Evolutionary conservation across 768 basidiomycete genomes (phyloP).

Genomic region (Hypholoma fasciculare): DNA sequence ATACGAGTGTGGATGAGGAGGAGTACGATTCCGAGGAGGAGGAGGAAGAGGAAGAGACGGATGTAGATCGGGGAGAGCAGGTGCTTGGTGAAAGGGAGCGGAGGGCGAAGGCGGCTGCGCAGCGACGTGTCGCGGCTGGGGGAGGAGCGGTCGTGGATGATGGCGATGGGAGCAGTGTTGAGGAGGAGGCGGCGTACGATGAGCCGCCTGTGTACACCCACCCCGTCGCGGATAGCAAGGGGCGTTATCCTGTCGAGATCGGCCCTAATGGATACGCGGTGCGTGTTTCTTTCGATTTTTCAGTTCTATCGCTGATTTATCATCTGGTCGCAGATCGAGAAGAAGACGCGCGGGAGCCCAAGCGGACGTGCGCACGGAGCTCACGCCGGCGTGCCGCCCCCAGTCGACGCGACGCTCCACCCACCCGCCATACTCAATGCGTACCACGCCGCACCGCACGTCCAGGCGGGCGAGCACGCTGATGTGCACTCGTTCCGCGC

Average conservation of each 20-base stretch:
- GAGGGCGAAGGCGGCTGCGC: background rate
- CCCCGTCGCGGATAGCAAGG: slow-evolving; percentile 35
- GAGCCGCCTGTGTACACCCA: slow-evolving; percentile 66
- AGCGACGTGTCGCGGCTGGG: slow-evolving; percentile 25
- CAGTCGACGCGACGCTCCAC: too few relatives aligned
- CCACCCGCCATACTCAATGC: too few relatives aligned
- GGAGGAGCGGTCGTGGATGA: slow-evolving; percentile 34
- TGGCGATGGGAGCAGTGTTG: slow-evolving; percentile 30
- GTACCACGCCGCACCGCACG: too few relatives aligned
- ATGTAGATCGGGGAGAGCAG: slow-evolving; percentile 13
- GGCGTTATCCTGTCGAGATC: slow-evolving; percentile 30
- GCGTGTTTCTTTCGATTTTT: slow-evolving; percentile 28
- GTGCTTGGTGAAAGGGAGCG: background rate
- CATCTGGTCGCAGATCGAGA: slow-evolving; percentile 16
- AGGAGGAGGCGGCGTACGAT: slow-evolving; percentile 49
- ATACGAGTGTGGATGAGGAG: slow-evolving; percentile 77
- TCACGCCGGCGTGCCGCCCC: too few relatives aligned
- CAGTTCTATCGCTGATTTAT: background rate
- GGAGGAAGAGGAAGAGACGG: slow-evolving; percentile 32
- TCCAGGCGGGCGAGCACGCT: too few relatives aligned
- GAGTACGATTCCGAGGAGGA: slow-evolving; percentile 22
- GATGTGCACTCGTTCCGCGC: background rate
- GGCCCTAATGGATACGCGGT: slow-evolving; percentile 64
- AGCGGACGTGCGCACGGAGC: background rate
- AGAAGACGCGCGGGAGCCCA: slow-evolving; percentile 6